A percentile compares a stretch with the other conserved stretches of the same genome.
These are phyloP conservation scores for Fraxinus velutina DNA, from an alignment of 305 asterid species.

Conservation along the genomic window DNA sequence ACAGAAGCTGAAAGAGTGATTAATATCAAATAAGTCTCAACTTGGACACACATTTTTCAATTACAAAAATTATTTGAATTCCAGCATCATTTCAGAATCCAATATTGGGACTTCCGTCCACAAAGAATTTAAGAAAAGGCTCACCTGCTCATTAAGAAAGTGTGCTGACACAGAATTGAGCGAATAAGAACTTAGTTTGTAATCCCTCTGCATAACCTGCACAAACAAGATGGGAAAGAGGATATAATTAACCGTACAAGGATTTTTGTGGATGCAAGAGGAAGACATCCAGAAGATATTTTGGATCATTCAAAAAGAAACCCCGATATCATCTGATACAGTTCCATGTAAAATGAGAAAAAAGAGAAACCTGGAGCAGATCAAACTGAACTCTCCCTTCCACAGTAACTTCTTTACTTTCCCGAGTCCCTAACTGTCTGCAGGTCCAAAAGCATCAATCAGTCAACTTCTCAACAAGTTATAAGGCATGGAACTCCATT, in stretches of 20 bases:
- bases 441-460: conserved; percentile 36
- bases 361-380: conserved; percentile 71
- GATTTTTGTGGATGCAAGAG: conserved; percentile 12
- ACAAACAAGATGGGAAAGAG: conserved; percentile 25
- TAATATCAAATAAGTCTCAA: conserved; percentile 12
- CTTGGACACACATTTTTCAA: conserved; percentile 7
- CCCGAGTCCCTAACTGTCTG: conserved; percentile 96
- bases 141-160: conserved; percentile 95
- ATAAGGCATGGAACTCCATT: conserved; percentile 5
- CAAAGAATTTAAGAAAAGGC: conserved; percentile 10
- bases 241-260: conserved; percentile 6
- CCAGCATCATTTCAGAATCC: conserved; percentile 5
- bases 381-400: conserved; percentile 99
- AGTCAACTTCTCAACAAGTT: conserved; percentile 24
- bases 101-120: conserved; percentile 1
- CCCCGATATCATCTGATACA: conserved; percentile 10
- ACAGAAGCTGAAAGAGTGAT: conserved; percentile 7
- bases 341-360: conserved; percentile 8
- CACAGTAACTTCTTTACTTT: conserved; percentile 88
- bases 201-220: conserved; percentile 91
- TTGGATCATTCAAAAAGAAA: conserved; percentile 19
- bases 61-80: neutral
- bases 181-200: conserved; percentile 93
- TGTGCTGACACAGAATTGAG: conserved; percentile 98
- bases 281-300: conserved; percentile 13